Evolutionary conservation across 768 basidiomycete species (phyloP).

Genomic region (Russula foetens): DNA sequence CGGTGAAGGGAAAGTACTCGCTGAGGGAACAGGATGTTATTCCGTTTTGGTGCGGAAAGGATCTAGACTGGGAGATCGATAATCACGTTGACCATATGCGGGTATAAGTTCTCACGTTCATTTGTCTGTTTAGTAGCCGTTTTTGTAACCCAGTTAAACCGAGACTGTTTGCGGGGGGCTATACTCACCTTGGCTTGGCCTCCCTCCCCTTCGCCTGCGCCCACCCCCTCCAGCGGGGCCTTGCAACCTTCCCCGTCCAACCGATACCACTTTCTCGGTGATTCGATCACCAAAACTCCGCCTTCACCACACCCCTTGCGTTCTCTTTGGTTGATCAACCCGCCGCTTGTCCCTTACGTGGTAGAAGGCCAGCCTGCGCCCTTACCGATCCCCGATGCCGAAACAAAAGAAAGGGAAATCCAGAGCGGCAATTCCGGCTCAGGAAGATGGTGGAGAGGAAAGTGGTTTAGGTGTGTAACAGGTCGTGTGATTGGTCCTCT

Average conservation of each 20-base stretch:
- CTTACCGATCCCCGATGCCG: constrained; percentile 2
- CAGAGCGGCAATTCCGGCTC: constrained; percentile 4
- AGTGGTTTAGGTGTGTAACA: constrained; percentile 10
- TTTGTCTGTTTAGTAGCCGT: not conserved
- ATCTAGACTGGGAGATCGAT: constrained; percentile 56
- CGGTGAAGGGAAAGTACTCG: constrained; percentile 43
- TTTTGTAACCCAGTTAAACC: not conserved
- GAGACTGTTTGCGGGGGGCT: not conserved
- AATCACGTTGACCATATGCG: not conserved
- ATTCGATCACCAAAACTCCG: not conserved
- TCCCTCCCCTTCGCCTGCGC: not conserved
- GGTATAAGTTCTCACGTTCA: constrained; percentile 13
- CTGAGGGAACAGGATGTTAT: constrained; percentile 48
- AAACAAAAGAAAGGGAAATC: constrained; percentile 17
- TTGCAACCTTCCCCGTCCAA: not conserved
- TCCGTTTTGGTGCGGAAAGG: constrained; percentile 85
- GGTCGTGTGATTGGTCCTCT: not conserved
- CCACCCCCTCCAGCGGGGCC: not conserved
- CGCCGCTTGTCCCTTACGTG: not conserved
- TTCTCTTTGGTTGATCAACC: not conserved
- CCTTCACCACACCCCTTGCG: not conserved
- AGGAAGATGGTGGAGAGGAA: constrained; percentile 8
- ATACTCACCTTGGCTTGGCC: constrained; percentile 6
- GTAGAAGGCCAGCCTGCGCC: not conserved
- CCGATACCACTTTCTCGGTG: not conserved